Conservation (phyloP, 2,329 filamentous ascomycete species). For the Helotiales sp. region DNA sequence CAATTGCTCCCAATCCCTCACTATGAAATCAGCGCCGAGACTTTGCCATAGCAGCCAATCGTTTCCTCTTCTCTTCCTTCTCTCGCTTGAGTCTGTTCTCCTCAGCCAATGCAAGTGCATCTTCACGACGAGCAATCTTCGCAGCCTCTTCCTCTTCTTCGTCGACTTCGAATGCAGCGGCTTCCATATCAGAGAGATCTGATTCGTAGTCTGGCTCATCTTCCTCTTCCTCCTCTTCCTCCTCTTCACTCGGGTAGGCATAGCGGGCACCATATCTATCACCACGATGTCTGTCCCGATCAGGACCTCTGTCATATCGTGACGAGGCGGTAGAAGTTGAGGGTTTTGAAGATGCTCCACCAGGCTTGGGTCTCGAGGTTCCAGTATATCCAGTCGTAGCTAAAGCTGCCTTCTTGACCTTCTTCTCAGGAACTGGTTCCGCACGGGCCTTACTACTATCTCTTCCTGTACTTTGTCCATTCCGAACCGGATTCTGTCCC, state of each 20-base stretch:
- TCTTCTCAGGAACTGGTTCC: slow-evolving; percentile 54
- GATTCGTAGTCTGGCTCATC: slow-evolving; percentile 69
- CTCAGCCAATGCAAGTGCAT: slow-evolving; percentile 65
- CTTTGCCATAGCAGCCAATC: slow-evolving; percentile 42
- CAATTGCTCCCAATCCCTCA: not conserved
- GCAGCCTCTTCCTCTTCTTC: slow-evolving; percentile 70
- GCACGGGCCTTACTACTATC: slow-evolving; percentile 37
- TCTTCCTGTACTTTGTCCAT: slow-evolving; percentile 27
- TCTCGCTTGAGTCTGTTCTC: slow-evolving; percentile 65
- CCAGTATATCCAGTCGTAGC: slow-evolving; percentile 71
- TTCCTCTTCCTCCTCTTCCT: slow-evolving; percentile 53
- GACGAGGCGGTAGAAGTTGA: slow-evolving; percentile 31
- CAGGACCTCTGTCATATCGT: slow-evolving; percentile 27
- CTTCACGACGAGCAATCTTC: slow-evolving; percentile 67
- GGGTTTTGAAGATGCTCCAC: slow-evolving; percentile 40
- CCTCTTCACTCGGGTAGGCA: slow-evolving; percentile 42
- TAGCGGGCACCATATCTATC: slow-evolving; percentile 44
- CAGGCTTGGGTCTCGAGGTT: slow-evolving; percentile 64
- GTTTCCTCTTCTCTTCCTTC: slow-evolving; percentile 57
- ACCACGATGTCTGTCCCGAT: slow-evolving; percentile 22
- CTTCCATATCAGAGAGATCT: slow-evolving; percentile 77
- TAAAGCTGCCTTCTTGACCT: slow-evolving; percentile 63
- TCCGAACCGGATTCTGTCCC: slow-evolving; percentile 22
- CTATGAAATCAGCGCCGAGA: slow-evolving; percentile 23
- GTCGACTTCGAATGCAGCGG: slow-evolving; percentile 74